phyloP scores from a whole-genome alignment of 1,284 basidiomycete species.

The Porogramme epimiltina region DNA sequence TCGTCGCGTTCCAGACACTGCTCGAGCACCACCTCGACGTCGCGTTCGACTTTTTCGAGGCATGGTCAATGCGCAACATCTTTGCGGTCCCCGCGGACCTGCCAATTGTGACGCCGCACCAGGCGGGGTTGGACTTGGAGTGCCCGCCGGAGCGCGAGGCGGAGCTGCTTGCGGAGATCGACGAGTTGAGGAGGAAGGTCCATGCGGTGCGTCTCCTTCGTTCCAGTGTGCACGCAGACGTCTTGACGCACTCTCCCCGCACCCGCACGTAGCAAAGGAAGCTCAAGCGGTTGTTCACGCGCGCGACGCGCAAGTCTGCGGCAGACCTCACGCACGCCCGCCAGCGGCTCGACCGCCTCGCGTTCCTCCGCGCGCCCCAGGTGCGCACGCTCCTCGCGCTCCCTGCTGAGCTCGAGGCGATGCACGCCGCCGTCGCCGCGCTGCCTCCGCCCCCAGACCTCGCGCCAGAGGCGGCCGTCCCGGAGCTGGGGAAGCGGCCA shows the following conservation, averaged over 20 bases:
- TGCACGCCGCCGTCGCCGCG: conserved; percentile 49
- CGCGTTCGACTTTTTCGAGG: conserved; percentile 81
- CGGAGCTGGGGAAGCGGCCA: conserved; percentile 64
- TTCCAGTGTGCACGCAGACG: no score
- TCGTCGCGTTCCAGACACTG: conserved; percentile 77
- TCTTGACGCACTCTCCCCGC: neutral
- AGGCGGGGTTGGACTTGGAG: conserved; percentile 57
- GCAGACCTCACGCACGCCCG: conserved; percentile 46
- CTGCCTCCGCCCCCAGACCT: conserved; percentile 54
- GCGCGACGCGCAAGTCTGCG: conserved; percentile 47
- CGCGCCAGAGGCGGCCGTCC: conserved; percentile 37
- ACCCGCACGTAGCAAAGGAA: conserved; percentile 76
- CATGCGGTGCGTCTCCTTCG: conserved; percentile 64
- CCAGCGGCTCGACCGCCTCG: conserved; percentile 43
- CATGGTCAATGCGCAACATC: conserved; percentile 77
- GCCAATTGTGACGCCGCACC: conserved; percentile 70
- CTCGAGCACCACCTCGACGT: conserved; percentile 78
- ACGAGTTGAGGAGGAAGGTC: conserved; percentile 55
- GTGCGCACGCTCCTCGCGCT: conserved; percentile 28
- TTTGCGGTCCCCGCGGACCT: conserved; percentile 67
- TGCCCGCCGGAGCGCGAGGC: conserved; percentile 51
- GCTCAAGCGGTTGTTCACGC: conserved; percentile 53
- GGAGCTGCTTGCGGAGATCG: conserved; percentile 63
- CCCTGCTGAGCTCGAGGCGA: conserved; percentile 26
- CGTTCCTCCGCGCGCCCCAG: conserved; percentile 44